Evolutionary conservation across 768 basidiomycete species (phyloP), one percentile per base, ranked within the genome.

Genomic region (Hygrocybe punicea): DNA sequence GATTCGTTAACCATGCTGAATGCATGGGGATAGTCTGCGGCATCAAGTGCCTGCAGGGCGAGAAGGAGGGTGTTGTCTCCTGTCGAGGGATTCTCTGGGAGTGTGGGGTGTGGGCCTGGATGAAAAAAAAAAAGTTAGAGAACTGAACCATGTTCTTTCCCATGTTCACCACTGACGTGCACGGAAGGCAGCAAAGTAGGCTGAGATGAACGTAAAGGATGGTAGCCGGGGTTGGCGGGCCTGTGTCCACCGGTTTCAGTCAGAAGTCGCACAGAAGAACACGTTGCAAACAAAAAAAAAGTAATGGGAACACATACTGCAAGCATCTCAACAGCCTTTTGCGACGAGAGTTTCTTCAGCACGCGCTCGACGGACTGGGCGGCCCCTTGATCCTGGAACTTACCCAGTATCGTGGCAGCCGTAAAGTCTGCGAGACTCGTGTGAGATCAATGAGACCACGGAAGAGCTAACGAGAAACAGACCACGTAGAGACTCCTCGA

Each of bases 151-250:
- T n/a, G n/a, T n/a, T n/a, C n/a, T n/a, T n/a, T n/a, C 36, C 33
- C 17, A 51, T 40, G 45, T 5, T 19, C 35, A 52, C n/a, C 13
- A 78, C 89, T 62, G 63, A 91, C 93, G 87, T 56, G 86, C 78
- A 61, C 97, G 86, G 88, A 98, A 98, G 8, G 97, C 97, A 58
- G 93, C 88, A 68, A 98, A 93, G 77, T 98, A 99, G 1, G 96
- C 91, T 11, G 89, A 87, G 62, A 97, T 88, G 73, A 99, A 97
- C 0, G 92, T 93, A 62, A 83, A 82, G 13, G 93, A 93, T 6
- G 96, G 96, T 24, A 98, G 76, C 55, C 86, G 83, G 1, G 86
- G 87, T 73, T 90, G 87, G 35, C 94, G 88, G 3, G 77, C 78
- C 85, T 87, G 58, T 33, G n/a, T 19, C 14, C 19, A 19, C 36